Evolutionary conservation across 139 green algal genomes (phyloP).

Genomic region (Auxenochlorella protothecoides): DNA sequence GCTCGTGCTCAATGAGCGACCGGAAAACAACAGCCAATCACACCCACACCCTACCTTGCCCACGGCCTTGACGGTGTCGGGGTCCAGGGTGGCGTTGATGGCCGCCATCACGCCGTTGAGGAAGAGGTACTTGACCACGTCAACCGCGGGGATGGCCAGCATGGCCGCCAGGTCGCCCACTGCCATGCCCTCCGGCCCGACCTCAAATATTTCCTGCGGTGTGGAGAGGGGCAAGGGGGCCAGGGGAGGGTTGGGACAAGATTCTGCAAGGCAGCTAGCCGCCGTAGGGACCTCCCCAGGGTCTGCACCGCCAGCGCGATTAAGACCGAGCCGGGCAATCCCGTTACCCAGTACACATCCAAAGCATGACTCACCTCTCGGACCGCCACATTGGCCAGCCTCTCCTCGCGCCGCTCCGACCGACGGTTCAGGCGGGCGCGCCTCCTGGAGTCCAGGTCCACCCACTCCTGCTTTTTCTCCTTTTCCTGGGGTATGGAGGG

Average conservation of each 20-base stretch:
- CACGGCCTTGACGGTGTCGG: conserved; percentile 43
- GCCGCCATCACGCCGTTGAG: conserved; percentile 88
- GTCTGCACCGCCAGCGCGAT: no score
- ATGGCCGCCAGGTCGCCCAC: conserved; percentile 67
- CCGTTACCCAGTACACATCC: no score
- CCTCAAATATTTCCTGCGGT: conserved; percentile 89
- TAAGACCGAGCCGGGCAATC: no score
- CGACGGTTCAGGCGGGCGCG: conserved; percentile 35
- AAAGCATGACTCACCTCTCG: no score
- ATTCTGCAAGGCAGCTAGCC: no score
- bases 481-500: neutral
- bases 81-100: conserved; percentile 73
- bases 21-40: neutral
- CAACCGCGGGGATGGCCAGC: conserved; percentile 62
- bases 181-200: conserved; percentile 76
- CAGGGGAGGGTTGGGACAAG: neutral
- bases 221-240: neutral
- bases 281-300: no score
- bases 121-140: conserved; percentile 91
- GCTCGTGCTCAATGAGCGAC: neutral
- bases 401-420: conserved; percentile 28
- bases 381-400: conserved; percentile 28
- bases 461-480: conserved; percentile 1
- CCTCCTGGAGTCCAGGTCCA: conserved; percentile 21
- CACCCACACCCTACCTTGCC: neutral